Conservation (phyloP, 805 yeast species). For the Saccharomycopsis babjevae region DNA sequence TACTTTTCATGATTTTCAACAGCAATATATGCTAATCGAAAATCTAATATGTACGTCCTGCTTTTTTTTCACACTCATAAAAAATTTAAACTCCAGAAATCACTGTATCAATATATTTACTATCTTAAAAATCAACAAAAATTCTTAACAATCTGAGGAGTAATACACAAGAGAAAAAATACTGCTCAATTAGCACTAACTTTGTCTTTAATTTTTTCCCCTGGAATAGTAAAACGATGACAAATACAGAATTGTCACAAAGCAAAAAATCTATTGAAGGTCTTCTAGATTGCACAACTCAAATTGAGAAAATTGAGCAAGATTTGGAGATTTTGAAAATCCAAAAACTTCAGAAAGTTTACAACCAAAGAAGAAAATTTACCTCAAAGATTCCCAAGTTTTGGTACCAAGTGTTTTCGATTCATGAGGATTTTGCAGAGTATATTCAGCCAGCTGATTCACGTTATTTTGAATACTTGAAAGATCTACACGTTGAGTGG, state of each 20-base stretch:
- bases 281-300: slow-evolving; percentile 1
- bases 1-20: no score
- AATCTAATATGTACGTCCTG: no score
- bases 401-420: slow-evolving; percentile 82
- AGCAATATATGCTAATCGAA: no score
- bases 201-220: not conserved
- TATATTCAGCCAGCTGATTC: slow-evolving; percentile 68
- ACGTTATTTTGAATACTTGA: slow-evolving; percentile 58
- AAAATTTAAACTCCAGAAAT: no score
- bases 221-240: not conserved
- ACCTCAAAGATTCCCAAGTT: slow-evolving; percentile 54
- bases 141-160: no score
- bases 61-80: no score
- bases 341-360: slow-evolving; percentile 45
- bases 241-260: not conserved
- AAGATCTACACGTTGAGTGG: slow-evolving; percentile 53
- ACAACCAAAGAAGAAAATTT: slow-evolving; percentile 43
- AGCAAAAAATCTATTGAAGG: not conserved
- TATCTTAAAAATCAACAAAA: no score
- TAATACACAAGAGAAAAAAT: no score
- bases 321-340: slow-evolving; percentile 37
- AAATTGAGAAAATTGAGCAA: slow-evolving; percentile 8
- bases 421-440: slow-evolving; percentile 77
- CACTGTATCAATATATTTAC: no score
- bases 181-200: no score